Conservation (phyloP, 2,329 filamentous ascomycete genomes). For the Grosmannia penicillata region DNA sequence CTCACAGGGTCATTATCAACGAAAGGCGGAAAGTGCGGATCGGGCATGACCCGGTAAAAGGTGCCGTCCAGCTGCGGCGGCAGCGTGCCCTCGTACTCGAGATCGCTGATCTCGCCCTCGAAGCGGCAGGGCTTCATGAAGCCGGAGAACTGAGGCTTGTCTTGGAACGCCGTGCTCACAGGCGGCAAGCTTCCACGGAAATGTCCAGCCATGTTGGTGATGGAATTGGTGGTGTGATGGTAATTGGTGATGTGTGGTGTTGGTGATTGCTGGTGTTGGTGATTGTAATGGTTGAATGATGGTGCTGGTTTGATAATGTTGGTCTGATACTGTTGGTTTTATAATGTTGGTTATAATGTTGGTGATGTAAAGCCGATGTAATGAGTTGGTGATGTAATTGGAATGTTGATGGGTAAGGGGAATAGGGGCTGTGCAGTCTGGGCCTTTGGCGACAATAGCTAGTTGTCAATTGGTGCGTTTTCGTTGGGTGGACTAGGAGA, state of each 20-base stretch:
- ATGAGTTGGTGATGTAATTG: too few relatives aligned
- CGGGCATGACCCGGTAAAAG: not conserved
- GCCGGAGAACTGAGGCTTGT: not conserved
- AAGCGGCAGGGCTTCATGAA: constrained; percentile 5
- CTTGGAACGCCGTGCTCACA: not conserved
- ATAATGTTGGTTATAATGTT: too few relatives aligned
- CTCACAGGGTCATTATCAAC: not conserved
- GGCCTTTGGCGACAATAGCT: not conserved
- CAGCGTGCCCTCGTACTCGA: not conserved
- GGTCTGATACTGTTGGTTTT: too few relatives aligned
- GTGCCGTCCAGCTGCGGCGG: not conserved
- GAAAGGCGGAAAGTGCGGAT: not conserved
- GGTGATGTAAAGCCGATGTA: too few relatives aligned
- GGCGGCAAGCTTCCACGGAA: not conserved
- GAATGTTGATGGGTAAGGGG: too few relatives aligned
- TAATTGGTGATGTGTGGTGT: not conserved
- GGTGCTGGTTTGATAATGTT: too few relatives aligned
- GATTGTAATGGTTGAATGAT: not conserved
- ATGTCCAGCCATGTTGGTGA: not conserved
- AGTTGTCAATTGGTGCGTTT: not conserved
- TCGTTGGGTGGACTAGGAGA: not conserved
- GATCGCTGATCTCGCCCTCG: not conserved
- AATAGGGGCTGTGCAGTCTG: too few relatives aligned
- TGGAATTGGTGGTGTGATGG: not conserved
- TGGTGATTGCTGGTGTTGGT: too few relatives aligned